phyloP scores from a whole-genome alignment of 192 early-diverging fungal species.

The Entomortierella chlamydospora region DNA sequence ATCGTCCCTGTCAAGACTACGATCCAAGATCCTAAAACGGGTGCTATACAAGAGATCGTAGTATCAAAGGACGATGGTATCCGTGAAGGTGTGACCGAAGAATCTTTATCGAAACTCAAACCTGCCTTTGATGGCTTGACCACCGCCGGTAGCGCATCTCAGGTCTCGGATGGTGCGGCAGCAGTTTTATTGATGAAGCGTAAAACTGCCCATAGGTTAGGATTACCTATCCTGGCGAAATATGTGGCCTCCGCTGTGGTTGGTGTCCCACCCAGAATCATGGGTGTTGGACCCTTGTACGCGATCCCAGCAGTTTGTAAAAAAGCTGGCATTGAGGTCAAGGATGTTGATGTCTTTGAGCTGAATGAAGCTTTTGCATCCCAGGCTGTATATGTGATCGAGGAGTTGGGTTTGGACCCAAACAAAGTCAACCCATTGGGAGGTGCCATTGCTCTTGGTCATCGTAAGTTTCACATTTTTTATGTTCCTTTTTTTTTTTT shows the following conservation, averaged over 20 bases:
- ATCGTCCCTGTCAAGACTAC: slow-evolving; percentile 84
- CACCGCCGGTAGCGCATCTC: slow-evolving; percentile 96
- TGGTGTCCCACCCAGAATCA: slow-evolving; percentile 93
- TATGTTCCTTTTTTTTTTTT: neutral
- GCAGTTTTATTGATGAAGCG: slow-evolving; percentile 96
- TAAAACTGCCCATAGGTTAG: slow-evolving; percentile 85
- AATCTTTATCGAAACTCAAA: slow-evolving; percentile 82
- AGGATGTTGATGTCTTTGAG: slow-evolving; percentile 90
- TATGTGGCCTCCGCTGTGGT: slow-evolving; percentile 86
- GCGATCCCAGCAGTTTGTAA: slow-evolving; percentile 91
- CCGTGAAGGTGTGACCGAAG: slow-evolving; percentile 81
- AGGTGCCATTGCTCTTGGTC: slow-evolving; percentile 43
- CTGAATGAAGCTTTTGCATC: slow-evolving; percentile 99
- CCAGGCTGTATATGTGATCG: slow-evolving; percentile 91
- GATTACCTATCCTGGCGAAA: slow-evolving; percentile 86
- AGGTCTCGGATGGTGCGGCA: slow-evolving; percentile 98
- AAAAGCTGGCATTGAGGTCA: slow-evolving; percentile 78
- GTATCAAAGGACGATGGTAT: slow-evolving; percentile 93
- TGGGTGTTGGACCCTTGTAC: slow-evolving; percentile 96
- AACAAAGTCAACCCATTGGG: slow-evolving; percentile 93
- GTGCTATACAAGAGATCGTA: slow-evolving; percentile 69
- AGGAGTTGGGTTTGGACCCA: slow-evolving; percentile 85
- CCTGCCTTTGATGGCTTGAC: slow-evolving; percentile 91
- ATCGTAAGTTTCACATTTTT: slow-evolving; percentile 30
- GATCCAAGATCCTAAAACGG: slow-evolving; percentile 78